Conservation (phyloP, 768 basidiomycete genomes). For the Rhizopogon sp. region DNA sequence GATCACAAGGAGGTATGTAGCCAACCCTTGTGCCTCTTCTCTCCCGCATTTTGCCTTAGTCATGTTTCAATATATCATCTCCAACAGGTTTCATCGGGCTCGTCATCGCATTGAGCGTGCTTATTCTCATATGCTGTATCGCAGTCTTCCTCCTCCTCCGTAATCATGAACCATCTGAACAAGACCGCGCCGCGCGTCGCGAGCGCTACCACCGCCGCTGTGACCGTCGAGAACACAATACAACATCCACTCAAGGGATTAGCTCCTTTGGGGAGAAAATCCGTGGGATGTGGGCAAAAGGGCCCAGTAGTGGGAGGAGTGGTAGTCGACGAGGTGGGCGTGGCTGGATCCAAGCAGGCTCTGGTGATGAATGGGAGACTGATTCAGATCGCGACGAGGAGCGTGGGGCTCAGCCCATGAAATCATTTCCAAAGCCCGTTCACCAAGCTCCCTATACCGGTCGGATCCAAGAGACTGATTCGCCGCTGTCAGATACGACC, state of each 20-base stretch:
- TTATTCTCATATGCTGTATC: conserved; percentile 48
- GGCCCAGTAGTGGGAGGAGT: conserved; percentile 14
- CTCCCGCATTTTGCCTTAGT: not conserved
- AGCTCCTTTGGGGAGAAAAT: conserved; percentile 23
- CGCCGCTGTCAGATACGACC: conserved; percentile 19
- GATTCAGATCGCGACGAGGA: conserved; percentile 18
- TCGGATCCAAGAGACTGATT: conserved; percentile 15
- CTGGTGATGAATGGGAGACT: conserved; percentile 43
- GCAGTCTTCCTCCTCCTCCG: conserved; percentile 56
- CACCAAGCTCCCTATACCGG: not conserved
- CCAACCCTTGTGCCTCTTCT: not conserved
- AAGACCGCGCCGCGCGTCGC: conserved; percentile 31
- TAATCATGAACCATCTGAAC: conserved; percentile 38
- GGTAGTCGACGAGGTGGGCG: conserved; percentile 22
- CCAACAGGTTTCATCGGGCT: conserved; percentile 55
- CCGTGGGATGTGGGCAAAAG: conserved; percentile 14
- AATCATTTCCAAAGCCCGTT: conserved; percentile 1
- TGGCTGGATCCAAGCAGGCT: conserved; percentile 50
- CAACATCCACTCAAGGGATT: conserved; percentile 10
- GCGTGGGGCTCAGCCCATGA: not conserved
- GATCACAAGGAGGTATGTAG: conserved; percentile 43
- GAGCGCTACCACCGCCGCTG: conserved; percentile 25
- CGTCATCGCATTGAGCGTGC: conserved; percentile 46
- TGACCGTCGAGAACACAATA: conserved; percentile 19
- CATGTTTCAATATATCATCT: conserved; percentile 1